Percentiles rank a stretch among this genome's conserved stretches.
These are phyloP conservation scores for Botryotinia convoluta DNA, from an alignment of 2,329 filamentous ascomycete genomes.

Conservation along the genomic window DNA sequence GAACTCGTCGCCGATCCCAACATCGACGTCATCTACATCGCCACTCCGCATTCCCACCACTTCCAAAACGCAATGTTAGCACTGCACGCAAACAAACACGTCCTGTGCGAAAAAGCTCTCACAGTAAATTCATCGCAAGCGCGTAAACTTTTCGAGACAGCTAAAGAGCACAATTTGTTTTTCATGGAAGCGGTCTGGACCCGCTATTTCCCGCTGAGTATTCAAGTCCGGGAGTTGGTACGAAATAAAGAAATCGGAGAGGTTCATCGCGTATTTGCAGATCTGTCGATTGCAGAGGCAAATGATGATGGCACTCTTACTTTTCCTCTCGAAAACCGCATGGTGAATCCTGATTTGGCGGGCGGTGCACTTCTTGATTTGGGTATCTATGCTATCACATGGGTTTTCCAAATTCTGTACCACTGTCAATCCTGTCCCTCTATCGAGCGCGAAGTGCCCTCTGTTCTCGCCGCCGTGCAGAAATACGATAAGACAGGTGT, in stretches of 20 bases:
- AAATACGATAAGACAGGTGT: conserved; percentile 59
- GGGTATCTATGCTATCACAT: conserved; percentile 68
- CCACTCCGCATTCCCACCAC: conserved; percentile 71
- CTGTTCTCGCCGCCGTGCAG: conserved; percentile 54
- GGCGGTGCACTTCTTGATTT: conserved; percentile 67
- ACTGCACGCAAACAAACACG: conserved; percentile 64
- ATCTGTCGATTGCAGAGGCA: conserved; percentile 47
- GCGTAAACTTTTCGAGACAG: conserved; percentile 57
- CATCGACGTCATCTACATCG: conserved; percentile 68
- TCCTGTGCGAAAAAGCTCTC: conserved; percentile 71
- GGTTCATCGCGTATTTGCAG: conserved; percentile 44
- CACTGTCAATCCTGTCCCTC: conserved; percentile 50
- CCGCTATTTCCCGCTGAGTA: conserved; percentile 64
- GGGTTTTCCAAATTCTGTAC: conserved; percentile 71
- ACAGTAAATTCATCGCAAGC: conserved; percentile 66
- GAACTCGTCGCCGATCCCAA: conserved; percentile 62
- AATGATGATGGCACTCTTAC: conserved; percentile 50
- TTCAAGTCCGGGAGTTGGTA: conserved; percentile 54
- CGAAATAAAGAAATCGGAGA: conserved; percentile 41
- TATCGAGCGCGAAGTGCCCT: conserved; percentile 46
- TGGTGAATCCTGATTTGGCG: conserved; percentile 67
- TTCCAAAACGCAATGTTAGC: conserved; percentile 67
- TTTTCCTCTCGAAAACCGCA: conserved; percentile 49
- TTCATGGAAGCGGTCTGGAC: conserved; percentile 71
- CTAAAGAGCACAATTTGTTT: conserved; percentile 57